A percentile compares a stretch with the other conserved stretches of the same genome.
phyloP scores from a whole-genome alignment of 495 filamentous ascomycete species.

The Oidiodendron maius region DNA sequence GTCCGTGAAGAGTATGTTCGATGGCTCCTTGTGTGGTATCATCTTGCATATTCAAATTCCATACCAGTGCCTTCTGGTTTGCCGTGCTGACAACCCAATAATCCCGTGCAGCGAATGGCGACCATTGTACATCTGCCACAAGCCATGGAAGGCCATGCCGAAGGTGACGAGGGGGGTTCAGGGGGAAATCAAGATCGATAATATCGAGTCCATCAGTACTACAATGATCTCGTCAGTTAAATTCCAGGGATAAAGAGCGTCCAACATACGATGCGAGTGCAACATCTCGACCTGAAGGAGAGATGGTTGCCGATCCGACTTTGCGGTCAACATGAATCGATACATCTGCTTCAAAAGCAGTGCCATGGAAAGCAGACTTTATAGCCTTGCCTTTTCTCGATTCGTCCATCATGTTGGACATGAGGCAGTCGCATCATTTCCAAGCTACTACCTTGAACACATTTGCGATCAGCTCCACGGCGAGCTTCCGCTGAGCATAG shows the following conservation, averaged over 20 bases:
- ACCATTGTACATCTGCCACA: slow-evolving; percentile 98
- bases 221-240: neutral
- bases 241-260: slow-evolving; percentile 5
- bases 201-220: slow-evolving; percentile 81
- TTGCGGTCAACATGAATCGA: slow-evolving; percentile 72
- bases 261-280: slow-evolving; percentile 81
- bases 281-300: slow-evolving; percentile 86
- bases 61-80: slow-evolving; percentile 91
- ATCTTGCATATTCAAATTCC: slow-evolving; percentile 78
- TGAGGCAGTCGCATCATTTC: slow-evolving; percentile 6
- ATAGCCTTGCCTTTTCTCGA: slow-evolving; percentile 42
- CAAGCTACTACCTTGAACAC: neutral
- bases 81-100: slow-evolving; percentile 93
- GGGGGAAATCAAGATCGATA: slow-evolving; percentile 89
- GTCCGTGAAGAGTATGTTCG: slow-evolving; percentile 84
- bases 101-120: slow-evolving; percentile 80
- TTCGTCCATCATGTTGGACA: slow-evolving; percentile 23
- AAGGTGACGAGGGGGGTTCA: slow-evolving; percentile 80
- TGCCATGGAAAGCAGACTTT: slow-evolving; percentile 73
- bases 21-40: slow-evolving; percentile 66
- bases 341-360: slow-evolving; percentile 79
- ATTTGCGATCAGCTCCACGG: neutral
- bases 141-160: slow-evolving; percentile 88
- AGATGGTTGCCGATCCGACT: slow-evolving; percentile 66
- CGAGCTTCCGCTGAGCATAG: slow-evolving; percentile 13